Evolutionary conservation across 2,329 filamentous ascomycete genomes (phyloP), one percentile per base, ranked within the genome.

Genomic region (Penicillium sp.): DNA sequence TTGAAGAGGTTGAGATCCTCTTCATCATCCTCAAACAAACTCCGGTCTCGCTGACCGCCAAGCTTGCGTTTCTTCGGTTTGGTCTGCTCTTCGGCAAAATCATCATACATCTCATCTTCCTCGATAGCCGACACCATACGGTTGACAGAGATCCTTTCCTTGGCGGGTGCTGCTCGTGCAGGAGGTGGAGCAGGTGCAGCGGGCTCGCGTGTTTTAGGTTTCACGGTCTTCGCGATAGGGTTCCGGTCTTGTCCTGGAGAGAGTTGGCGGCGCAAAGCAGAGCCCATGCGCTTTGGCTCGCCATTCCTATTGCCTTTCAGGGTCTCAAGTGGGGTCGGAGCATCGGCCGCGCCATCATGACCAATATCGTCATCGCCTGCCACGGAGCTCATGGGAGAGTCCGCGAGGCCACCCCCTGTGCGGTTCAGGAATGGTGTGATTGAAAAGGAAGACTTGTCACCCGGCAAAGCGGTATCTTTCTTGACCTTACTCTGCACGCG

Each of bases 341-440:
- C 13, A 31, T 55, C 54, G 27, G 34, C 34, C 5, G 34, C 34
- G 5, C 34, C 34, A n/a, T 36, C 34, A n/a, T 36, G 34, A 6
- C 55, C 50, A 24, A 59, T 44, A 39, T 68, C 63, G 47, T 69
- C 62, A 27, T 59, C 53, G 22, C 70, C 64, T 34, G 58, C 55
- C n/a, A 64, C 64, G 24, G 69, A 69, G 38, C 65, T 67, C 32
- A 47, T 57, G 31, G 61, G 63, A 11, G 67, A 65, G 40, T 66
- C 64, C 34, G 76, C 73, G 13, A 87, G 76, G 59, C 79, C 87
- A 56, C 81, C 34, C 3, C 34, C 85, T 24, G 84, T 87, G 47
- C 88, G 85, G 72, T 92, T 96, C 57, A 97, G 79, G 77, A 96
- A 97, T 0, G 93, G 93, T 0, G 93, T 97, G 59, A 97, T 91